Base-by-base conservation (phyloP, 352 stramenopile genomes). In the Phytopythium aichiense region DNA sequence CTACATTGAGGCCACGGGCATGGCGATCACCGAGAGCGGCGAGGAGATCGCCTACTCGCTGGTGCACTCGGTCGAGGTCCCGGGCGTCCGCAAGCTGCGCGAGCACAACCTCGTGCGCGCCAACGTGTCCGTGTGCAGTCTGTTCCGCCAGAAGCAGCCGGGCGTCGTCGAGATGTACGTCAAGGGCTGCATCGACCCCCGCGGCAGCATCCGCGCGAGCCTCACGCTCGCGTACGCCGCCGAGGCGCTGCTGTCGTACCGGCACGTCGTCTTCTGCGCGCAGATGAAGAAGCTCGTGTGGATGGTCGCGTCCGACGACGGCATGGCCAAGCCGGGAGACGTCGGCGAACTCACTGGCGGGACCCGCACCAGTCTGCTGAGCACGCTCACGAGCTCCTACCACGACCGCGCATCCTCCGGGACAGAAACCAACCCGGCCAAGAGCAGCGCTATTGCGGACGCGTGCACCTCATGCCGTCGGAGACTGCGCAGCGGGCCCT, bases 281-380 rank as follows among this genome's bases (percentile, higher is more conserved):
- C 74, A 80, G 57, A 87, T 87, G 75, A 87, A 89, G 60, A 91
- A 91, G 58, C 68, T 91, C 33, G 66, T 69, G 54, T 90, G 81
- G 81, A 71, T 77, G 64, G 8, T 77, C 28, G 52, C 62, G 42
- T 40, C 16, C 15, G 54, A 40, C 20, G 25, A 48, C 53, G 53
- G 53, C 22, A 37, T 23, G 8, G 7, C 48, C 33, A 58, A 58
- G 53, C 23, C 53, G 13, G 37, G 15, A 7, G 37, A 49, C 53
- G 16, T 12, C 35, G 37, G 23, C 35, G 53, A 58, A 35, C 20
- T 45, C 30, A 56, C 51, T 2, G 38, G 37, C 18, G 53, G 30
- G 5, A 58, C 33, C 2, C 53, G 53, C 33, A 48, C 53, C 9
- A 58, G 53, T 22, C 23, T 58, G 53, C 53, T 58, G 30, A 58